phyloP scores from a whole-genome alignment of 2,329 filamentous ascomycete genomes.

The Botrytis porri region DNA sequence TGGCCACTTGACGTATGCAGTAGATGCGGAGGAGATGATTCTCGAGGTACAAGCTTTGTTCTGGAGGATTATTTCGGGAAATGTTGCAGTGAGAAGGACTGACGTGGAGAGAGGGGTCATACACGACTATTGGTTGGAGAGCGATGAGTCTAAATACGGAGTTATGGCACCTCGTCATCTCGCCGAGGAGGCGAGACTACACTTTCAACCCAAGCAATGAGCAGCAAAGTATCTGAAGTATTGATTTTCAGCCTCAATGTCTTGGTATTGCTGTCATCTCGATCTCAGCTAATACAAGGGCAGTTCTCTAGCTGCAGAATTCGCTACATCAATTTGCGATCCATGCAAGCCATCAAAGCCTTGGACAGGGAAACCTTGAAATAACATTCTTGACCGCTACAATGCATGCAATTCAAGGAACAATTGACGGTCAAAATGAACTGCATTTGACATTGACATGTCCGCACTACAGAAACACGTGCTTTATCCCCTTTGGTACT shows the following conservation, averaged over 20 bases:
- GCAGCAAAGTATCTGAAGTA: background rate
- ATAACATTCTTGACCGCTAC: conserved; percentile 6
- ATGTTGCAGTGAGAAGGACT: conserved; percentile 38
- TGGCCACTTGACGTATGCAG: conserved; percentile 41
- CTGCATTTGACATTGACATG: conserved; percentile 15
- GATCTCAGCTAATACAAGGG: conserved; percentile 11
- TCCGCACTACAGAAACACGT: conserved; percentile 11
- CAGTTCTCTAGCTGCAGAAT: conserved; percentile 17
- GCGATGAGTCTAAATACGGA: conserved; percentile 37
- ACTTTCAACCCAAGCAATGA: conserved; percentile 25
- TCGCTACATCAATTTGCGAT: conserved; percentile 1
- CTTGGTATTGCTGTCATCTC: background rate
- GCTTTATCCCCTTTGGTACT: background rate
- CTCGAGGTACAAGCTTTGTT: conserved; percentile 39
- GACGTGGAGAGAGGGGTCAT: conserved; percentile 36
- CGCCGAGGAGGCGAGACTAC: conserved; percentile 33
- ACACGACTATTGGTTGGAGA: conserved; percentile 40
- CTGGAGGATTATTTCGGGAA: conserved; percentile 36
- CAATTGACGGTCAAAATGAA: background rate
- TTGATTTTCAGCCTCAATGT: conserved; percentile 15
- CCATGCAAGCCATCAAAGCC: conserved; percentile 10
- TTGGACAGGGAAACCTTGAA: background rate
- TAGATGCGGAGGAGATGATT: conserved; percentile 41
- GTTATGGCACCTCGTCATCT: conserved; percentile 40
- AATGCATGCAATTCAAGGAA: conserved; percentile 7